Evolutionary conservation across 768 basidiomycete species (phyloP).

Genomic region (Boletus pseudopeckii): DNA sequence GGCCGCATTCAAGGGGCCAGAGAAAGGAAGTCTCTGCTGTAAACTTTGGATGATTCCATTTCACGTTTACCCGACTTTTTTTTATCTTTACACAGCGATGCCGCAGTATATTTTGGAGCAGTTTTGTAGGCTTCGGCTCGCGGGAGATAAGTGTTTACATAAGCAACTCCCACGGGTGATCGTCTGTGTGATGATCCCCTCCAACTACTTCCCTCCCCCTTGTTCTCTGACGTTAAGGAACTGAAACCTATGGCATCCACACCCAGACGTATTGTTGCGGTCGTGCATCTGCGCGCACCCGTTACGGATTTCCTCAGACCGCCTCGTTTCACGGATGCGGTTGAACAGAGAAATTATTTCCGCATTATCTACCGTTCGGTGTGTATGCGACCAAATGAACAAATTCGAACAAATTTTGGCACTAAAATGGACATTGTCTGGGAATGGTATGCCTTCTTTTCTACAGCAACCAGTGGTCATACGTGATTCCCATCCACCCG

Average conservation of each 20-base stretch:
- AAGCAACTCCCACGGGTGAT: constrained; percentile 2
- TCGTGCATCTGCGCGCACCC: neutral
- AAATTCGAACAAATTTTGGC: constrained; percentile 1
- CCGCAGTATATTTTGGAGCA: no score
- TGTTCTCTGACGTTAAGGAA: no score
- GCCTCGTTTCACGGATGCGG: no score
- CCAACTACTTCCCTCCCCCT: no score
- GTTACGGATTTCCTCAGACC: neutral
- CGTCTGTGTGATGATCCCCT: neutral
- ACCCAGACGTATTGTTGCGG: neutral
- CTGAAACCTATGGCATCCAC: neutral
- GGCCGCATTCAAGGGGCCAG: neutral
- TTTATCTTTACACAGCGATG: no score
- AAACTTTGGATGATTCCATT: neutral
- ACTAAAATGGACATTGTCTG: constrained; percentile 10
- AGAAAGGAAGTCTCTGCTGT: neutral
- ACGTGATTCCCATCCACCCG: neutral
- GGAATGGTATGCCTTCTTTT: constrained; percentile 24
- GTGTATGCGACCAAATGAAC: constrained; percentile 7
- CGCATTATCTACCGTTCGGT: neutral
- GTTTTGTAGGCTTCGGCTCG: neutral
- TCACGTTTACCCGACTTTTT: neutral
- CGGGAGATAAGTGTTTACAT: constrained; percentile 11
- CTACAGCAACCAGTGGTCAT: constrained; percentile 7
- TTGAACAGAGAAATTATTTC: neutral